Conservation (phyloP, 768 basidiomycete genomes). For the Pleurotus platypus region DNA sequence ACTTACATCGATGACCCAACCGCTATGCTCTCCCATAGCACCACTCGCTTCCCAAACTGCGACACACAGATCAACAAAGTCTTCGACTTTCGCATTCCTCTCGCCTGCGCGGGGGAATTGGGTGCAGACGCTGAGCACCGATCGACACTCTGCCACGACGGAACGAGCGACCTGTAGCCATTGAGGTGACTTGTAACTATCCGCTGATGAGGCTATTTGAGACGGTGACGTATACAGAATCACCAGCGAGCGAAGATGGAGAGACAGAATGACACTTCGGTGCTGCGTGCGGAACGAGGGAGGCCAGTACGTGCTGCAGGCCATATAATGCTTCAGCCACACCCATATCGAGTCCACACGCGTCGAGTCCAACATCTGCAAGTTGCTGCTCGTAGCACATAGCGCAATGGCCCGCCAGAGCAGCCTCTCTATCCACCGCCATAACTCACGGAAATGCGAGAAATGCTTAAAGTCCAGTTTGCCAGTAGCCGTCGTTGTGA, state of each 20-base stretch:
- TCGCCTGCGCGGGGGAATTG: constrained; percentile 81
- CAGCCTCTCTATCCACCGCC: constrained; percentile 80
- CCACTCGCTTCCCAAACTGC: constrained; percentile 80
- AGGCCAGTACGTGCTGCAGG: constrained; percentile 71
- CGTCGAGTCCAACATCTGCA: constrained; percentile 29
- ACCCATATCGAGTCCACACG: constrained; percentile 48
- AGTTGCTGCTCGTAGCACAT: constrained; percentile 43
- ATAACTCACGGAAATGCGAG: constrained; percentile 72
- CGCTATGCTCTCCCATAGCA: constrained; percentile 53
- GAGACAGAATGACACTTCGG: constrained; percentile 61
- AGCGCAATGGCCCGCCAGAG: constrained; percentile 79
- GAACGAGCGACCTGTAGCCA: constrained; percentile 69
- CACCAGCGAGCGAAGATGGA: constrained; percentile 74
- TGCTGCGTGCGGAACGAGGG: constrained; percentile 74
- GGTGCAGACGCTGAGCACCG: constrained; percentile 64
- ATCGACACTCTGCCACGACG: constrained; percentile 68
- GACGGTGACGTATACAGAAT: constrained; percentile 22
- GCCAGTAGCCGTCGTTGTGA: constrained; percentile 23
- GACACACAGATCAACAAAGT: constrained; percentile 78
- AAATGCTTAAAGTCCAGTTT: constrained; percentile 55
- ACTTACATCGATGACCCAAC: constrained; percentile 83
- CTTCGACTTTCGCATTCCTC: constrained; percentile 73
- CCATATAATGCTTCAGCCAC: constrained; percentile 57
- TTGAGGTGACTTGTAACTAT: constrained; percentile 30
- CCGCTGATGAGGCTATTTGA: constrained; percentile 1